Evolutionary conservation across 331 rosid genomes (phyloP).

Genomic region (Acacia pycnantha): DNA sequence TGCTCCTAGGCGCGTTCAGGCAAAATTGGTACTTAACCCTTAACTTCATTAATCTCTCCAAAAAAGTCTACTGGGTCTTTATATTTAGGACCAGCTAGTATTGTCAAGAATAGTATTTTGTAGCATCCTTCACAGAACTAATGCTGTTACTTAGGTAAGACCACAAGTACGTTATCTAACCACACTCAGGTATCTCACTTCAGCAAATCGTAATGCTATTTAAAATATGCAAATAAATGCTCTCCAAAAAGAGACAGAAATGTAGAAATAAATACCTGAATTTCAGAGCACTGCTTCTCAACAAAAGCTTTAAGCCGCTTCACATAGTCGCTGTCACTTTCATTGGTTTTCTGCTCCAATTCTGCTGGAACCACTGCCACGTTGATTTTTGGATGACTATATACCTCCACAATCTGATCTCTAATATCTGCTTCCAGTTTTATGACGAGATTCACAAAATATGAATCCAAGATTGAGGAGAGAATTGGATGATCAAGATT

Average conservation of each 20-base stretch:
- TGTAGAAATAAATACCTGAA: conserved; percentile 60
- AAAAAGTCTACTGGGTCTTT: too few species aligned
- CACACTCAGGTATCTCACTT: conserved; percentile 12
- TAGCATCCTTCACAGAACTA: neutral
- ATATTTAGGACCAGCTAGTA: too few species aligned
- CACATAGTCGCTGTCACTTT: conserved; percentile 71
- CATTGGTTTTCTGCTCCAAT: conserved; percentile 76
- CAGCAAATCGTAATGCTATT: neutral
- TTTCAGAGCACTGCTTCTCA: conserved; percentile 91
- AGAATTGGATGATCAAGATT: conserved; percentile 69
- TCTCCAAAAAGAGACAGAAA: conserved; percentile 15
- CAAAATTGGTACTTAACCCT: too few species aligned
- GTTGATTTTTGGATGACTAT: conserved; percentile 77
- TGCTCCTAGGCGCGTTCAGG: too few species aligned
- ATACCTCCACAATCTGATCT: conserved; percentile 73
- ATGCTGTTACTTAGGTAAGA: neutral
- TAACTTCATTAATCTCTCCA: too few species aligned
- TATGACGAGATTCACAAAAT: conserved; percentile 57
- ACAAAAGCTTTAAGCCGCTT: conserved; percentile 82
- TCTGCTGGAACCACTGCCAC: conserved; percentile 93
- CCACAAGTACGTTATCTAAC: conserved; percentile 8
- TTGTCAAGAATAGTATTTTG: neutral
- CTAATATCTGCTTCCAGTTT: conserved; percentile 69
- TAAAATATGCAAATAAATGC: neutral
- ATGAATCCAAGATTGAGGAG: conserved; percentile 67